phyloP scores from a whole-genome alignment of 2,329 filamentous ascomycete species.

The Penicillium sp. region DNA sequence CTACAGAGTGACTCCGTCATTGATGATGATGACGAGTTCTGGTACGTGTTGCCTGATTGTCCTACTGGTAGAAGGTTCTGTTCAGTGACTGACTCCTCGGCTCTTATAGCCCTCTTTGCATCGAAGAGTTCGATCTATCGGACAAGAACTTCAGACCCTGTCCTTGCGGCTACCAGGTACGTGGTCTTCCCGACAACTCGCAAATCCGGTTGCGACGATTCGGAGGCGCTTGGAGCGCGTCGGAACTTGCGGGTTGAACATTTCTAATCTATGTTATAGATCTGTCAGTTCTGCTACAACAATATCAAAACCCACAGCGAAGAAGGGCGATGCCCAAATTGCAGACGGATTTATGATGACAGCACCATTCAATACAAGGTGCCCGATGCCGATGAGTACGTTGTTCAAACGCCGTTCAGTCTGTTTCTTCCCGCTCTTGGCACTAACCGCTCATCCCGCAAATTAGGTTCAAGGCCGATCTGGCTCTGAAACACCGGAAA shows the following conservation, averaged over 20 bases:
- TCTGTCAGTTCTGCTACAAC: conserved; percentile 99
- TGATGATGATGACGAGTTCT: conserved; percentile 56
- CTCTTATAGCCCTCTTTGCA: conserved; percentile 80
- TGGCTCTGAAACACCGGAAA: conserved; percentile 79
- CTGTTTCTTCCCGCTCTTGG: conserved; percentile 19
- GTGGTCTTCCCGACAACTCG: conserved; percentile 28
- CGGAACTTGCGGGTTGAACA: conserved; percentile 7
- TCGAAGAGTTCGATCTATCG: conserved; percentile 97
- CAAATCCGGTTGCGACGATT: conserved; percentile 6
- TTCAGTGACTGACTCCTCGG: conserved; percentile 28
- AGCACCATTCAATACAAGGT: conserved; percentile 97
- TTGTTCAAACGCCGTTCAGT: conserved; percentile 28
- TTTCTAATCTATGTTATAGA: conserved; percentile 57
- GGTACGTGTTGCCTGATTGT: conserved; percentile 37
- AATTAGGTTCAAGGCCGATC: conserved; percentile 55
- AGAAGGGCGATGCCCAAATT: conserved; percentile 97
- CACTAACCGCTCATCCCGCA: conserved; percentile 27
- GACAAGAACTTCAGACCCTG: conserved; percentile 97
- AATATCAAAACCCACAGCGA: conserved; percentile 95
- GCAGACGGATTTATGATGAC: conserved; percentile 92
- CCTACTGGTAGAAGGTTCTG: conserved; percentile 1
- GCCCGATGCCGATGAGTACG: conserved; percentile 92
- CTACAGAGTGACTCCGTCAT: conserved; percentile 55
- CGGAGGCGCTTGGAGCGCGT: conserved; percentile 11
- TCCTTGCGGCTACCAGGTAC: conserved; percentile 96